Percentiles rank a stretch among this genome's conserved stretches.
phyloP scores from a whole-genome alignment of 768 basidiomycete genomes.

The Mycena haematopus region DNA sequence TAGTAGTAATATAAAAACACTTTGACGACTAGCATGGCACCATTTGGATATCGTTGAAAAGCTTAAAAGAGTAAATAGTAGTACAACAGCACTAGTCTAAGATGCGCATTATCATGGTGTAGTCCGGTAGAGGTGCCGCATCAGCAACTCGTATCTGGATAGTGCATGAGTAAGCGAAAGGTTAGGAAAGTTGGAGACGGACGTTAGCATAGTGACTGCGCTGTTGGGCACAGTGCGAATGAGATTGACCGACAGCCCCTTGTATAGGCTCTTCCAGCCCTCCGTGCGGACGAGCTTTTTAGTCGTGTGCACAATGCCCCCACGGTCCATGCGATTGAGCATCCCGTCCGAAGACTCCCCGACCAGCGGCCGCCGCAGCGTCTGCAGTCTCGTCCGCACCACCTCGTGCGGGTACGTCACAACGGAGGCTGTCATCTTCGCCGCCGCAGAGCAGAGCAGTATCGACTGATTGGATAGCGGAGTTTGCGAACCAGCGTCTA shows the following conservation, averaged over 20 bases:
- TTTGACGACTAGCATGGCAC: constrained; percentile 13
- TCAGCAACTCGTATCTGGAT: constrained; percentile 57
- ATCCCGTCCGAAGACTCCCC: constrained; percentile 68
- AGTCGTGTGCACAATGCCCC: constrained; percentile 79
- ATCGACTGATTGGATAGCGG: constrained; percentile 70
- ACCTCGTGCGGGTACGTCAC: constrained; percentile 99
- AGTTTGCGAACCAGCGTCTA: constrained; percentile 53
- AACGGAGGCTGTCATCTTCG: constrained; percentile 95
- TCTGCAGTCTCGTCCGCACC: constrained; percentile 96
- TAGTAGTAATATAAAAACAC: constrained; percentile 15
- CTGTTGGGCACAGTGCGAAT: constrained; percentile 95
- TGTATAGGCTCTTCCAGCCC: constrained; percentile 90
- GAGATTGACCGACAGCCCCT: constrained; percentile 92
- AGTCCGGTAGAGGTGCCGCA: constrained; percentile 55
- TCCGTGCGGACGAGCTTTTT: constrained; percentile 78
- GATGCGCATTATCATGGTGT: constrained; percentile 32
- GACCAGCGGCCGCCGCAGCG: constrained; percentile 71
- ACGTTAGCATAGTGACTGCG: constrained; percentile 96
- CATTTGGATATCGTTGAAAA: constrained; percentile 2
- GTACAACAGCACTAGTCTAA: constrained; percentile 28
- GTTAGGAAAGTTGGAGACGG: constrained; percentile 20
- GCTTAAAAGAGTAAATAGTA: constrained; percentile 26
- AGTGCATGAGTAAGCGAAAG: constrained; percentile 9
- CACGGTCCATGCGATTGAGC: constrained; percentile 53
- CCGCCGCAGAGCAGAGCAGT: constrained; percentile 87